phyloP scores from a whole-genome alignment of 352 stramenopile species.

The Phytopythium oedochilum region DNA sequence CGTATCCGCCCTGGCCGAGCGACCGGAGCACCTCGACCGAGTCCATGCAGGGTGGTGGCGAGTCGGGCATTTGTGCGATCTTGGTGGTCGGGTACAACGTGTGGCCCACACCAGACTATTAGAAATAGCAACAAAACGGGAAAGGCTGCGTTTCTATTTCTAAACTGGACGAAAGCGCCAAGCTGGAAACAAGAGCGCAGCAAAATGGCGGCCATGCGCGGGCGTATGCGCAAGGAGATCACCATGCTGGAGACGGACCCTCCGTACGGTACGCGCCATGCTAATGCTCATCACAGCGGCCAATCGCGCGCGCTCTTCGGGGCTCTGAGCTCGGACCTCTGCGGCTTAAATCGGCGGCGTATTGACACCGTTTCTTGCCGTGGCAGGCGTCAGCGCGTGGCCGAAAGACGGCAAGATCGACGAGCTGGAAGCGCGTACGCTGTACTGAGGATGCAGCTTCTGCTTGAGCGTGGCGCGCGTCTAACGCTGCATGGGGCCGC shows the following conservation, averaged over 20 bases:
- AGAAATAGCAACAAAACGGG: not conserved
- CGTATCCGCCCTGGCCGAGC: slow-evolving; percentile 60
- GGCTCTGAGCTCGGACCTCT: not conserved
- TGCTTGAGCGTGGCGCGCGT: not conserved
- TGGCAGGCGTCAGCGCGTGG: slow-evolving; percentile 65
- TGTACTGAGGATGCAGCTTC: not conserved
- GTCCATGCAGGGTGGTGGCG: slow-evolving; percentile 38
- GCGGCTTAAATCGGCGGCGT: not conserved
- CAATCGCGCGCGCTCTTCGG: not conserved
- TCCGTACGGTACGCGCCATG: slow-evolving; percentile 41
- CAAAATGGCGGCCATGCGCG: slow-evolving; percentile 65
- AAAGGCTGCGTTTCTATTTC: not conserved
- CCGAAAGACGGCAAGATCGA: slow-evolving; percentile 72
- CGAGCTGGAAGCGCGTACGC: slow-evolving; percentile 69
- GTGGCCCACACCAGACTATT: no score
- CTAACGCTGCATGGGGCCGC: not conserved
- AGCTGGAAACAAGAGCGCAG: no score
- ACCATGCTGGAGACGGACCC: slow-evolving; percentile 80
- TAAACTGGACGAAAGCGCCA: no score
- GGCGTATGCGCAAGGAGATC: slow-evolving; percentile 79
- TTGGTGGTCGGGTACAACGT: no score
- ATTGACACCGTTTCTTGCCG: not conserved
- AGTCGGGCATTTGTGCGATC: no score
- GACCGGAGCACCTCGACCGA: slow-evolving; percentile 39
- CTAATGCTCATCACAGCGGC: no score